Evolutionary conservation across 495 filamentous ascomycete species (phyloP), one percentile per base, ranked within the genome.

Genomic region (Cenococcum geophilum): DNA sequence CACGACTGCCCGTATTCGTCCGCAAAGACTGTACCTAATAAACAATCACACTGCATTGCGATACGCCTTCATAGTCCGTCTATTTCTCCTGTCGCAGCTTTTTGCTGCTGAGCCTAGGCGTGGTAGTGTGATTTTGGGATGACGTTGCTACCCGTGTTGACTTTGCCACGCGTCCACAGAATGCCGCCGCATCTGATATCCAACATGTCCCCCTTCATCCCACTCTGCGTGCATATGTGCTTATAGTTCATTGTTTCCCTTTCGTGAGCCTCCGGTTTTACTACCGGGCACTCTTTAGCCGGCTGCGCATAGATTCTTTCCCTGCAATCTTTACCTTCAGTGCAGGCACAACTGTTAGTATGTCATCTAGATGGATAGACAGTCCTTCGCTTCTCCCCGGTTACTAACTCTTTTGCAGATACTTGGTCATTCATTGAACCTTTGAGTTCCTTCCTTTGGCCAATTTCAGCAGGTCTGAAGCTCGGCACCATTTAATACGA

Each of bases 391-490:
- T 49, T 43, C 35, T 57, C 22, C 16, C 58, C 34, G 20, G 32
- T 37, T 34, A 59, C 65, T 68, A 36, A 65, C 32, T 20, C 11
- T 25, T 12, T 11, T 32, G 6, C 42, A 68, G 66, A 62, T 60
- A 63, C 53, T 68, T 62, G 20, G 59, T 59, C 66, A 62, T 40
- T 68, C 66, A 45, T 68, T 68, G 21, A 36, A 48, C 43, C 52
- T 40, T 42, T 32, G 37, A 23, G 37, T 40, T 18, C 54, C 52
- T 57, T 55, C 27, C 10, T 48, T 64, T 59, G 53, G 65, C 65
- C 62, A 63, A 58, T 59, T 68, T 68, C 66, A 68, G 66, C 66
- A 68, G 66, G 66, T 68, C 66, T 68, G 66, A 68, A 68, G 23
- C 63, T 52, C 66, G 61, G 61, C 65, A 40, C 35, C 27, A 66